Evolutionary conservation across 148 eudicot genomes (phyloP).

Genomic region (Hydrangea macrophylla): DNA sequence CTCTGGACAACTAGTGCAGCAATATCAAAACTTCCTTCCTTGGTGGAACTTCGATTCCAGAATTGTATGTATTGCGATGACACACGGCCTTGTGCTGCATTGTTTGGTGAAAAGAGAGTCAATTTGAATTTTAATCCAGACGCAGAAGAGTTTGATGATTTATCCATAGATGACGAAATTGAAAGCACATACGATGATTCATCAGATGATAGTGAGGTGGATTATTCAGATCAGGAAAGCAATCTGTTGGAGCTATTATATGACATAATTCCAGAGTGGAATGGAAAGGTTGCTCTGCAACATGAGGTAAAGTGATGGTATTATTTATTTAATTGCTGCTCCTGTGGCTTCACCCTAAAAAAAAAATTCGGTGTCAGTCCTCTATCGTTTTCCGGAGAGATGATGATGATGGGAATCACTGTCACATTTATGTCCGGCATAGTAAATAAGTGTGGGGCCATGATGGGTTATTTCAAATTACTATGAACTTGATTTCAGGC

Average conservation of each 20-base stretch:
- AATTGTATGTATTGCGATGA: conserved; percentile 23
- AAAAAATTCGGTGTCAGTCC: too few species aligned
- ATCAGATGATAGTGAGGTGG: conserved; percentile 47
- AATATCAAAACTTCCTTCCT: conserved; percentile 41
- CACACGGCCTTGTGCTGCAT: conserved; percentile 18
- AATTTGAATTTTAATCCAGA: conserved; percentile 3
- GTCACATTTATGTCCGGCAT: too few species aligned
- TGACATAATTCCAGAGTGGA: conserved; percentile 30
- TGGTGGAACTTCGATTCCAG: conserved; percentile 55
- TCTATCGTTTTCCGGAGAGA: too few species aligned
- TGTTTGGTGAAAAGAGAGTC: conserved; percentile 20
- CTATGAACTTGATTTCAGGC: too few species aligned
- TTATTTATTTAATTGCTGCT: background rate
- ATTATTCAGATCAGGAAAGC: conserved; percentile 28
- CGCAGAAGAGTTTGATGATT: conserved; percentile 15
- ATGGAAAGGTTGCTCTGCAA: conserved; percentile 29
- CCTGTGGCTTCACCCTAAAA: background rate
- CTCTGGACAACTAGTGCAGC: conserved; percentile 57
- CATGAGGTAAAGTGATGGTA: conserved; percentile 28
- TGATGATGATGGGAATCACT: too few species aligned
- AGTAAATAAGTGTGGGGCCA: too few species aligned
- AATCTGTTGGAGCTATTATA: conserved; percentile 16
- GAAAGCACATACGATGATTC: conserved; percentile 23
- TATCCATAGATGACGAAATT: conserved; percentile 21
- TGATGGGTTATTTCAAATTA: too few species aligned